phyloP scores from a whole-genome alignment of 2,329 filamentous ascomycete species.

The Beauveria sp. region DNA sequence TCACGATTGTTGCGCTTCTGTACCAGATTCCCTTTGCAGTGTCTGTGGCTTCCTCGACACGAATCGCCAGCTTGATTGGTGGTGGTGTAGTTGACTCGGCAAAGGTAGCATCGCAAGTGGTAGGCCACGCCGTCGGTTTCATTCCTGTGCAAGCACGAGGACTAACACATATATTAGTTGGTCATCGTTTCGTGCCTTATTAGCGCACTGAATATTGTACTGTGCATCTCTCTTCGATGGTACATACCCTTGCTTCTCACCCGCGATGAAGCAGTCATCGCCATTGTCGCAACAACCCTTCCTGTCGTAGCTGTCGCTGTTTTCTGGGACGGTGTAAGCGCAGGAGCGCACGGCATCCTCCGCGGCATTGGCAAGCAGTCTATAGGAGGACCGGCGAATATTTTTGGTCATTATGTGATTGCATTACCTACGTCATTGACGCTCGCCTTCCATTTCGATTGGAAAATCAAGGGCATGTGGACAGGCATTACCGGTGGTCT shows the following conservation, averaged over 20 bases:
- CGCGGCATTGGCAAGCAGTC: constrained; percentile 82
- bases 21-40: constrained; percentile 92
- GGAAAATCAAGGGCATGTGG: constrained; percentile 79
- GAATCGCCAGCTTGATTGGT: constrained; percentile 89
- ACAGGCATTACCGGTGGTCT: constrained; percentile 67
- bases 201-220: constrained; percentile 68
- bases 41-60: constrained; percentile 78
- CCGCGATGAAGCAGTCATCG: constrained; percentile 60
- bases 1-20: constrained; percentile 68
- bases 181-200: constrained; percentile 57
- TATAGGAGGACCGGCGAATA: constrained; percentile 81
- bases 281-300: constrained; percentile 61
- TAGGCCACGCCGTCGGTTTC: constrained; percentile 22
- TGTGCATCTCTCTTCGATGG: constrained; percentile 62
- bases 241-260: constrained; percentile 74
- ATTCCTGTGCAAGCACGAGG: not conserved
- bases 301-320: constrained; percentile 84
- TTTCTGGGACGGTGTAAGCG: constrained; percentile 74
- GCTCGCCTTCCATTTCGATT: constrained; percentile 67
- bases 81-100: constrained; percentile 75
- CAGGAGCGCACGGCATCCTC: constrained; percentile 75
- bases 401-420: constrained; percentile 79
- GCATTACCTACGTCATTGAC: constrained; percentile 78
- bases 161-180: constrained; percentile 29
- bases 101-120: constrained; percentile 69